phyloP scores from a whole-genome alignment of 768 basidiomycete genomes.

The Erythrobasidium yunnanense region DNA sequence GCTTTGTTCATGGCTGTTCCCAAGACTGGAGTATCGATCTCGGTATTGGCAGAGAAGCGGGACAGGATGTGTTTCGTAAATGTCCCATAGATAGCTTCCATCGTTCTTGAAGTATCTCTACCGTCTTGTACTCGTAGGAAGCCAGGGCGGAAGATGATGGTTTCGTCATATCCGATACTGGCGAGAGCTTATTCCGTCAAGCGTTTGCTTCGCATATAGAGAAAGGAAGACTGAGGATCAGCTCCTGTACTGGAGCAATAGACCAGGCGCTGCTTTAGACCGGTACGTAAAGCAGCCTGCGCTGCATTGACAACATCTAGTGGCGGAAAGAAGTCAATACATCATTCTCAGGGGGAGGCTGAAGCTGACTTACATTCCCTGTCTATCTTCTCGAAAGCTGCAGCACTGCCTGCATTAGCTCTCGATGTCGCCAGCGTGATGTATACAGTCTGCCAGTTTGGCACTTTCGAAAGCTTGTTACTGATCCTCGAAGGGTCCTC shows the following conservation, averaged over 20 bases:
- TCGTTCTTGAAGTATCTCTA: slow-evolving; percentile 44
- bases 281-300: slow-evolving; percentile 51
- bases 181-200: slow-evolving; percentile 61
- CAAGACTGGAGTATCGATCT: slow-evolving; percentile 1
- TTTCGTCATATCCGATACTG: slow-evolving; percentile 57
- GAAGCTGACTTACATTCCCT: slow-evolving; percentile 50
- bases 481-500: slow-evolving; percentile 49
- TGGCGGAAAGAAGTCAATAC: background rate
- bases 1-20: slow-evolving; percentile 5
- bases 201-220: slow-evolving; percentile 54
- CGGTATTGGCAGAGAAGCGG: slow-evolving; percentile 3
- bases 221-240: slow-evolving; percentile 49
- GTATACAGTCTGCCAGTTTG: slow-evolving; percentile 48
- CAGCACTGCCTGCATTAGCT: slow-evolving; percentile 53
- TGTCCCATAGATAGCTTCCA: slow-evolving; percentile 47
- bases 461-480: slow-evolving; percentile 52
- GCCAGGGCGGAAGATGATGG: slow-evolving; percentile 59
- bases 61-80: slow-evolving; percentile 31
- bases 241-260: slow-evolving; percentile 56
- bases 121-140: slow-evolving; percentile 48
- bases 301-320: slow-evolving; percentile 46
- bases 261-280: slow-evolving; percentile 53
- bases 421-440: slow-evolving; percentile 62
- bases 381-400: slow-evolving; percentile 65
- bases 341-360: background rate